Conservation (phyloP, 2,329 filamentous ascomycete species). For the Colletotrichum simmondsii region DNA sequence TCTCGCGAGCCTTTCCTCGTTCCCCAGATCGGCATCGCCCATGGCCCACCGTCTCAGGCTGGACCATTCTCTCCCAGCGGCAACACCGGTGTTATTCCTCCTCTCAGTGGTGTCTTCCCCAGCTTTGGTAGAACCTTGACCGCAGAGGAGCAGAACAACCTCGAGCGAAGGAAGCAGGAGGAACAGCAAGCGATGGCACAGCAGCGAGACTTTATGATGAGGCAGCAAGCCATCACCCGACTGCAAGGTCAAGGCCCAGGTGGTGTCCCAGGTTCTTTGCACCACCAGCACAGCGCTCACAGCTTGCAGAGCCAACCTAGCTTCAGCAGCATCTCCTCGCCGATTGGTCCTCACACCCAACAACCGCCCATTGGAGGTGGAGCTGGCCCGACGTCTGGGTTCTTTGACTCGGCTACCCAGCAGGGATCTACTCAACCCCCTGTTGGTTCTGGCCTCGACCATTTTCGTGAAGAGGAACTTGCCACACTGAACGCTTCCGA, state of each 20-base stretch:
- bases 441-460: slow-evolving; percentile 51
- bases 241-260: slow-evolving; percentile 34
- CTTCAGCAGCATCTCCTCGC: slow-evolving; percentile 94
- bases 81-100: slow-evolving; percentile 78
- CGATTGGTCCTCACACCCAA: slow-evolving; percentile 67
- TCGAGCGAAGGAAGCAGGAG: slow-evolving; percentile 96
- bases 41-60: slow-evolving; percentile 71
- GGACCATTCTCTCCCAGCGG: slow-evolving; percentile 61
- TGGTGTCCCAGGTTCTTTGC: slow-evolving; percentile 61
- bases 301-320: slow-evolving; percentile 97
- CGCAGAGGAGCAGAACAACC: slow-evolving; percentile 96
- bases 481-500: slow-evolving; percentile 69
- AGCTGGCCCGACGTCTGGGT: slow-evolving; percentile 70
- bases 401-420: slow-evolving; percentile 71
- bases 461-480: slow-evolving; percentile 79
- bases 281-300: slow-evolving; percentile 95
- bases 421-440: slow-evolving; percentile 51
- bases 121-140: slow-evolving; percentile 97
- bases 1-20: slow-evolving; percentile 97
- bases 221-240: slow-evolving; percentile 83
- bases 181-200: slow-evolving; percentile 97
- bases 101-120: slow-evolving; percentile 92
- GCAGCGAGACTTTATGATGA: slow-evolving; percentile 91
- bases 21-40: slow-evolving; percentile 93
- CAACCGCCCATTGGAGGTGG: slow-evolving; percentile 61